These are phyloP conservation scores for Volvariella volvacea DNA, from an alignment of 1,284 basidiomycete genomes.

Conservation along the genomic window DNA sequence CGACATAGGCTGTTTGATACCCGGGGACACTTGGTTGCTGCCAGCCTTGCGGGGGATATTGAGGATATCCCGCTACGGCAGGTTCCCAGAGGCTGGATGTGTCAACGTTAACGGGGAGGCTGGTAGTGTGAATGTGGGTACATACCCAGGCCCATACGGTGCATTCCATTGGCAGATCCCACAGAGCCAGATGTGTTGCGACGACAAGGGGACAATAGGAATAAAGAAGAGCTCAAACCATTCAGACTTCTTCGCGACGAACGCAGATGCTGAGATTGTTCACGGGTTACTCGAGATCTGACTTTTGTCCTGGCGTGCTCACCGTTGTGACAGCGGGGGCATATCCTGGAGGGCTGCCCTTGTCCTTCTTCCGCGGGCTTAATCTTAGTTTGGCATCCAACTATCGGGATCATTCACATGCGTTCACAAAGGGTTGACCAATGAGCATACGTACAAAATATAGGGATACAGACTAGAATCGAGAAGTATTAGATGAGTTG, in stretches of 20 bases:
- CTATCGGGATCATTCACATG: background rate
- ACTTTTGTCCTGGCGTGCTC: conserved; percentile 4
- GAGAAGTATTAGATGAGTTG: background rate
- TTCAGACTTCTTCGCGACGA: conserved; percentile 31
- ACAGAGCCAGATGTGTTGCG: conserved; percentile 35
- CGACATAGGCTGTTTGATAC: conserved; percentile 28
- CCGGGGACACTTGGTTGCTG: conserved; percentile 23
- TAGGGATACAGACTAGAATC: conserved; percentile 26
- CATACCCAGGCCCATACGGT: conserved; percentile 5
- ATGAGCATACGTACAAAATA: conserved; percentile 24
- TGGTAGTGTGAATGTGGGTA: background rate
- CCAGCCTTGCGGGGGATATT: conserved; percentile 15
- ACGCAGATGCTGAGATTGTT: conserved; percentile 28
- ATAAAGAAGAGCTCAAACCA: conserved; percentile 45
- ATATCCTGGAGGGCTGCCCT: conserved; percentile 26
- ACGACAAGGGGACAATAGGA: conserved; percentile 35
- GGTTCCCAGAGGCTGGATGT: background rate
- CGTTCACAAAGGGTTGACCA: background rate
- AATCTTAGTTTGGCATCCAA: conserved; percentile 28
- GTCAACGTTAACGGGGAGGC: background rate
- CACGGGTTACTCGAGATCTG: background rate
- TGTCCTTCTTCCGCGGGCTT: conserved; percentile 31
- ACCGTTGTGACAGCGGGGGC: conserved; percentile 42
- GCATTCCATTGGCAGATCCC: conserved; percentile 33
- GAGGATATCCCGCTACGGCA: conserved; percentile 1